Evolutionary conservation across 1,284 basidiomycete species (phyloP).

Genomic region (Malassezia pachydermatis): DNA sequence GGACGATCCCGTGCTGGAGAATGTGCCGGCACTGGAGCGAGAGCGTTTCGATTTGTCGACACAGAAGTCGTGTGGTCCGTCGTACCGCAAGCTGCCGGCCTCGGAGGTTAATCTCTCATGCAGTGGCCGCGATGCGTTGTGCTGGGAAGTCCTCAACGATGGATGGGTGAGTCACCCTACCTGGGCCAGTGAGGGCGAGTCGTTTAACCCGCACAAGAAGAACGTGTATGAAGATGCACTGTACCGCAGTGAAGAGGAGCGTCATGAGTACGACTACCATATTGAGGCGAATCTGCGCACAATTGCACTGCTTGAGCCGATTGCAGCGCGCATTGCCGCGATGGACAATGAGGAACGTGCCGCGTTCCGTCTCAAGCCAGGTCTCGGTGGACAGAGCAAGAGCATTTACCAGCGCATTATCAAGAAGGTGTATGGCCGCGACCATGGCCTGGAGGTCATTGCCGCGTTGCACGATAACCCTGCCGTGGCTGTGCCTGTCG

Average conservation of each 20-base stretch:
- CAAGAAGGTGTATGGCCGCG: constrained; percentile 88
- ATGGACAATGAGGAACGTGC: constrained; percentile 82
- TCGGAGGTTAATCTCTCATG: constrained; percentile 79
- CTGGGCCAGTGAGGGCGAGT: constrained; percentile 88
- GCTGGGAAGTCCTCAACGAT: constrained; percentile 76
- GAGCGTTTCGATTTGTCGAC: constrained; percentile 45
- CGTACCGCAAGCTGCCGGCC: constrained; percentile 79
- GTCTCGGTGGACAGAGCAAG: constrained; percentile 78
- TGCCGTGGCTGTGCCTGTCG: constrained; percentile 78
- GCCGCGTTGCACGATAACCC: constrained; percentile 87
- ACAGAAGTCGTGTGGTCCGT: constrained; percentile 60
- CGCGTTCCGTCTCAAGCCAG: constrained; percentile 70
- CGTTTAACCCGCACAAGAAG: constrained; percentile 91
- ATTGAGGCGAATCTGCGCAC: constrained; percentile 85
- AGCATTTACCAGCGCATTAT: constrained; percentile 85
- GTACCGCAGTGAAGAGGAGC: constrained; percentile 93
- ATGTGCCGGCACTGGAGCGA: constrained; percentile 47
- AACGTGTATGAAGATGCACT: constrained; percentile 92
- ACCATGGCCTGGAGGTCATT: constrained; percentile 70
- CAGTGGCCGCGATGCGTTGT: constrained; percentile 86
- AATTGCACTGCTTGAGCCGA: constrained; percentile 81
- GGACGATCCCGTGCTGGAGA: constrained; percentile 50
- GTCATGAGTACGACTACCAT: constrained; percentile 95
- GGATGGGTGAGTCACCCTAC: constrained; percentile 77
- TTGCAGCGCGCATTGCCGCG: constrained; percentile 71